Base-by-base conservation (phyloP, 192 early-diverging fungal species). In the Dissophora globulifera region DNA sequence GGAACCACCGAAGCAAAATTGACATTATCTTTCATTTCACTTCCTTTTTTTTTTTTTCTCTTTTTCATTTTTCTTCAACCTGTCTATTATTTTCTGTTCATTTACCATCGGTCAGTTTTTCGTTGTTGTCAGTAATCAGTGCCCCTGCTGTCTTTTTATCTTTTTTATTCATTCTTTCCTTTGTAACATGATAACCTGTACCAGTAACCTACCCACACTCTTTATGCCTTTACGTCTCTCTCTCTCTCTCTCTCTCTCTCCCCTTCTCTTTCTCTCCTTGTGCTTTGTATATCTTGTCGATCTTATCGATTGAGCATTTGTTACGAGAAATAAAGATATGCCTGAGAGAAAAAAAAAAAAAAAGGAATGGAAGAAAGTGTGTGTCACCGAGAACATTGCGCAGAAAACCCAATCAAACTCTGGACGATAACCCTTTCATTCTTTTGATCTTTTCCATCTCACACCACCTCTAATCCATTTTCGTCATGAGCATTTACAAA, bases 401-500 rank as follows among this genome's bases (percentile, higher is more conserved):
- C n/a, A n/a, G n/a, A n/a, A n/a, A n/a, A n/a, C n/a, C n/a, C n/a
- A n/a, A n/a, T n/a, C n/a, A n/a, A n/a, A n/a, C n/a, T n/a, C n/a
- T n/a, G n/a, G n/a, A n/a, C n/a, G n/a, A n/a, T n/a, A n/a, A n/a
- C n/a, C n/a, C n/a, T n/a, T n/a, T n/a, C n/a, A n/a, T n/a, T n/a
- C n/a, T n/a, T n/a, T n/a, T n/a, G n/a, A n/a, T n/a, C n/a, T 38
- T 38, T 38, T 6, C 35, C 35, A 38, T 38, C 35, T 9, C 13
- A 9, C 22, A 15, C 26, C 38, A 4, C 16, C 19, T 63, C 20
- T 23, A 53, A 43, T 15, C 45, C 51, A 31, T 29, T 17, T 16
- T 12, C 30, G n/a, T 3, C 50, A 67, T 69, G 67, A 69, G 67
- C 50, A 60, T 69, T 17, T 69, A 69, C 50, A 51, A 31, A 69